Base-by-base conservation (phyloP, 306 rosid species). In the Hippophae tibetana region DNA sequence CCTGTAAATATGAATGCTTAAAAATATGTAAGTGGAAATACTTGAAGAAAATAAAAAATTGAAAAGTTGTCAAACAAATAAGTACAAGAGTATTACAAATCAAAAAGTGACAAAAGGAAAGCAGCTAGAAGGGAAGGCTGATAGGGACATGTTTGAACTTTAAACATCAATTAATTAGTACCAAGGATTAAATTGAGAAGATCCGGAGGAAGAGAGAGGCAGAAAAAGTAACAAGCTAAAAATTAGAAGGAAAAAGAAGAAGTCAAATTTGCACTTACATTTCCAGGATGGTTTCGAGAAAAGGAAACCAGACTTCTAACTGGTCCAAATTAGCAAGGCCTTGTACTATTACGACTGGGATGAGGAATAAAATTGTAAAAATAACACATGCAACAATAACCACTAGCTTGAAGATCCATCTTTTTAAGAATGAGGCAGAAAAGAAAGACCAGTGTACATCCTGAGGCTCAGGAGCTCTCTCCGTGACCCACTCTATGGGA, bases 371-470 rank as follows among this genome's bases (percentile, higher is more conserved):
- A 76, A 89, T 26, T 14, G 82, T 86, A 47, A 89, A 62, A 61
- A 83, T 60, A 56, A 52, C 25, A 58, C 48, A 81, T 1, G 85
- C 95, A 63, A 72, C 73, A 67, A 72, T 59, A 67, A 78, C 92
- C 61, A 79, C 67, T 41, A 81, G 65, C 78, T 74, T 81, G 78
- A 72, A 52, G 63, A 89, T 74, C 95, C 92, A 86, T 76, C 85
- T 77, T 66, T 73, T 79, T 58, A 83, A 14, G 66, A 81, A 81
- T 12, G 97, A 78, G 23, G 80, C 62, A 10, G 89, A 70, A 66
- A 89, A 89, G 78, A 83, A 83, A 58, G 89, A 78, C 97, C 95
- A 89, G 74, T 86, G 63, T 60, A 89, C 89, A 54, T 86, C 95
- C n/a, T 52, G 73, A 45, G 95, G 97, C 58, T 89, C 95, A 0